Evolutionary conservation across 371 early-diverging fungal species (phyloP), one percentile per base, ranked within the genome.

Genomic region (Apophysomyces sp.): DNA sequence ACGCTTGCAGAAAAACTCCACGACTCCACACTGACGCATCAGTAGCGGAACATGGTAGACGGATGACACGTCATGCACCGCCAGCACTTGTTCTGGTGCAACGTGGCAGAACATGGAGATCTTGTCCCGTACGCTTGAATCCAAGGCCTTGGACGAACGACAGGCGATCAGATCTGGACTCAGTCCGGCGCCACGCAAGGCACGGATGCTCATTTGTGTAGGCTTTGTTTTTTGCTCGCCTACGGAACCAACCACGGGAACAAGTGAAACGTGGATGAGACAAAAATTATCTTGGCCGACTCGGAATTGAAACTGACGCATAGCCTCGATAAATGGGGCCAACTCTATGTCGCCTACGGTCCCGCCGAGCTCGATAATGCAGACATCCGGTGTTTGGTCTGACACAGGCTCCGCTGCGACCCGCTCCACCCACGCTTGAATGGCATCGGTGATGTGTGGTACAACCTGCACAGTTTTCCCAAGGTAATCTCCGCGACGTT

Each of bases 191-290:
- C 95, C 96, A 69, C 98, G 90, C 40, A 98, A 83, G 68, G 98
- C 97, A 60, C 97, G 91, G 40, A 98, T 89, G 39, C 95, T 93
- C 52, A 92, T 89, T 78, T 99, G 99, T 4, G 99, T 98, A 54
- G 98, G 98, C 86, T 99, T 99, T 29, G 99, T 99, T 88, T 99
- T 99, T 77, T 98, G 98, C 73, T 99, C 99, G 55, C 95, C 96
- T 28, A 97, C 98, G 2, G 93, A 89, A 24, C 99, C 99, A 31
- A 99, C 94, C 5, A 98, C 92, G 41, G 99, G 98, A 1, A 99
- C 90, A 57, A 99, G 85, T 16, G 99, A 98, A 13, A 99, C 99
- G 69, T 97, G 97, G 65, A 99, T 95, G 68, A 98, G 74, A 62
- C 92, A 92, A 73, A 98, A 98, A 86, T 98, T 98, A 41, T 95